Base-by-base conservation (phyloP, 352 stramenopile species). In the Phytophthora idaei region DNA sequence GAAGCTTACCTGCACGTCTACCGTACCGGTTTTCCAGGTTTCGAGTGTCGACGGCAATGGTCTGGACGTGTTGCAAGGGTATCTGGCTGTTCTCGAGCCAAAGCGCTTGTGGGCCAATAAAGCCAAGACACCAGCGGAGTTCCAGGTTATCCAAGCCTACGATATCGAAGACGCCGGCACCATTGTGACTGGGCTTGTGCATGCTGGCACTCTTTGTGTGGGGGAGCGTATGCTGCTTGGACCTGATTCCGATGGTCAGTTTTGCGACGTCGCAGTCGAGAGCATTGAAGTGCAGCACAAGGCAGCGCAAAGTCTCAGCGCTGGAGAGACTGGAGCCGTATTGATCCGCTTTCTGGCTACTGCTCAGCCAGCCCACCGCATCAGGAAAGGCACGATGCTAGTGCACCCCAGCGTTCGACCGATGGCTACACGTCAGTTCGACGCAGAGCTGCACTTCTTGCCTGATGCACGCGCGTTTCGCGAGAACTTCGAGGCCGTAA, bases 241-340 rank as follows among this genome's bases (percentile, higher is more conserved):
- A 0, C 87, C 87, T 6, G 76, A 82, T 54, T 68, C 61, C 7
- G 62, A 76, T 15, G 87, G 87, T 3, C 63, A 79, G 17, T 95
- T 95, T 69, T 78, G 80, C 29, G 72, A 80, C n/a, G 78, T 93
- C 21, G 62, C 57, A 10, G 77, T 95, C 39, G 75, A 90, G 58
- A 95, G 77, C 61, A 91, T 95, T 47, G 81, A 95, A 69, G 87
- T 93, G 31, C 85, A 93, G 63, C 83, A 83, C 46, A 90, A 89
- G 32, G 78, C 87, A 1, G 75, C 79, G 7, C 74, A 79, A 29
- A 80, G 66, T 17, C 57, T 95, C 15, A 80, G 73, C 31, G 84
- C 87, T 0, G 87, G 87, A 9, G 83, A 95, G 69, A 92, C 83
- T 1, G 87, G 83, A 6, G 85, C 87, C 25, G 53, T 93, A 8